Base-by-base conservation (phyloP, 331 rosid genomes). In the Erythrophleum ivorense region DNA sequence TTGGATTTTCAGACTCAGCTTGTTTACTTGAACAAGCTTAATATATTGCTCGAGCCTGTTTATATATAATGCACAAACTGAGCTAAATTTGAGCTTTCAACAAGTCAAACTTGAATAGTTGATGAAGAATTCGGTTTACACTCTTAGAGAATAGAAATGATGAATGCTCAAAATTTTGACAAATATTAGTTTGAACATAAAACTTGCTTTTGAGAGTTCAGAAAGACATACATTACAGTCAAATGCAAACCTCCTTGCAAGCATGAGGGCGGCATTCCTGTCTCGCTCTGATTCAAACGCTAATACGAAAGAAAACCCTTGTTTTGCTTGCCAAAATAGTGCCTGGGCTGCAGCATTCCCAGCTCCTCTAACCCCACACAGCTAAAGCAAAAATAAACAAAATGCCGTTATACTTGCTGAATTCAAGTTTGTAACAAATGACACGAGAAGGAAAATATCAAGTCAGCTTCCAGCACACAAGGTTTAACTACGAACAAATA, bases 261-360 rank as follows among this genome's bases (percentile, higher is more conserved):
- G 93, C 98, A 94, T 92, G 78, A 92, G 87, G 49, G 94, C 91
- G 1, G 98, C 96, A 67, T 94, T 94, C 60, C 97, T 89, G 80
- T 94, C 98, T 75, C 97, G 77, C 79, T 92, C 97, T 1, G 97
- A 86, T 87, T 94, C 96, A 24, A 92, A 94, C 50, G 98, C 97
- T 50, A 94, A 83, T 13, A 91, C 93, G 70, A 88, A 91, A 59
- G 98, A 92, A 76, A 84, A 79, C 50, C 91, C 97, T 85, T 87
- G 86, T 85, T 87, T 92, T 7, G 94, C 92, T 85, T 91, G 94
- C 98, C 98, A 94, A 91, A 87, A 94, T 69, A 91, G 54, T 67
- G 97, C 97, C 79, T 91, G 98, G 0, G 98, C 87, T 3, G 94
- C 97, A 2, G 98, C 98, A 82, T 91, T 94, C 21, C 98, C 98